Evolutionary conservation across 345 rosid genomes (phyloP).

Genomic region (Sonneratia caseolaris): DNA sequence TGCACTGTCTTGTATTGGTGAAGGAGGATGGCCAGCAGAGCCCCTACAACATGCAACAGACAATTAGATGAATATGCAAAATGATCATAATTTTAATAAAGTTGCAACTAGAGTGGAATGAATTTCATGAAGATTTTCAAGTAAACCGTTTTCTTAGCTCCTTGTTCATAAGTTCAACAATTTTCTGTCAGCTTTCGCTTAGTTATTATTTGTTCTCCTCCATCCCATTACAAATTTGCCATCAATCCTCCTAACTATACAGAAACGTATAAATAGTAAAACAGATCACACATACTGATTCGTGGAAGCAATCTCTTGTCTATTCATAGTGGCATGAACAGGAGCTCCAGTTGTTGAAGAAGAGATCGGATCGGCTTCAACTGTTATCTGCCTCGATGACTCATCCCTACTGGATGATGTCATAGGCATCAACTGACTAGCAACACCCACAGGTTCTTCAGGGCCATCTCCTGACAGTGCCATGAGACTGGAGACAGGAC

Average conservation of each 20-base stretch:
- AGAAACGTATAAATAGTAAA: not conserved
- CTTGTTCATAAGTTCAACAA: too few relatives aligned
- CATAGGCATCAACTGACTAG: constrained; percentile 23
- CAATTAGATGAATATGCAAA: not conserved
- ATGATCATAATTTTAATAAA: not conserved
- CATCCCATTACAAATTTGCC: too few relatives aligned
- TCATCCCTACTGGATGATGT: constrained; percentile 21
- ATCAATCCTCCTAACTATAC: not conserved
- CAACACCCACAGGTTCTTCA: constrained; percentile 24
- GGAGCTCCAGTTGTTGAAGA: constrained; percentile 29
- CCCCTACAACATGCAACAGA: constrained; percentile 11
- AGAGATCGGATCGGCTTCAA: constrained; percentile 18
- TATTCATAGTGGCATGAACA: constrained; percentile 12
- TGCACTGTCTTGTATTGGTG: constrained; percentile 35
- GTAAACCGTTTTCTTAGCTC: too few relatives aligned
- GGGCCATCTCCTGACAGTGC: constrained; percentile 20
- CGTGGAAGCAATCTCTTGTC: constrained; percentile 27
- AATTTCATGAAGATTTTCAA: too few relatives aligned
- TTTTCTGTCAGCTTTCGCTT: too few relatives aligned
- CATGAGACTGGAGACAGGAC: constrained; percentile 22
- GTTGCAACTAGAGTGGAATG: not conserved
- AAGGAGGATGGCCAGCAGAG: constrained; percentile 22
- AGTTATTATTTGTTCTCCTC: too few relatives aligned
- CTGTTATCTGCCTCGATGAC: constrained; percentile 21
- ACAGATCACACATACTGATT: constrained; percentile 23